Base-by-base conservation (phyloP, 352 stramenopile species). In the Phytophthora tentaculata region DNA sequence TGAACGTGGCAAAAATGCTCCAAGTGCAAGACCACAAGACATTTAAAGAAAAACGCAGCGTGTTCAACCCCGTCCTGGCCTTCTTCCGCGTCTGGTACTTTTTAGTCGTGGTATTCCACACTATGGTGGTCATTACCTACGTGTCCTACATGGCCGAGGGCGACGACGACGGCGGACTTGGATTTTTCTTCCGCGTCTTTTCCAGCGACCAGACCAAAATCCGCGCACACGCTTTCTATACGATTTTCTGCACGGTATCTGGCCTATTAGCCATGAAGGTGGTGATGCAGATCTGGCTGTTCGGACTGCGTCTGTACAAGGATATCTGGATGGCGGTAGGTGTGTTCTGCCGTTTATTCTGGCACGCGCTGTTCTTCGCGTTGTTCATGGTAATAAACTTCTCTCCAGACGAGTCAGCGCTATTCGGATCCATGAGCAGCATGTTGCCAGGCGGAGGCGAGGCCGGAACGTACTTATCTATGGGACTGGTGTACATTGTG, bases 81-180 rank as follows among this genome's bases (percentile, higher is more conserved):
- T 96, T 93, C 53, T 95, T 92, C 63, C 80, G 88, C 12, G 69
- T 95, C 49, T 96, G 83, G 79, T 95, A 90, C 71, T 96, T 94
- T 68, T 62, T 94, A 19, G 61, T 96, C 12, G 76, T 92, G 12
- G 71, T 83, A 41, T 91, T 96, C 47, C 86, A 94, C 69, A 19
- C 81, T 1, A 67, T 92, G 28, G 68, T 92, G 8, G 83, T 84
- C 13, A 71, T 95, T 49, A 69, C 76, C 9, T 95, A 94, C 59
- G 76, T 94, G 12, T 60, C 79, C 24, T 92, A 94, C 69, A 86
- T 88, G 64, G 77, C 84, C 0, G 75, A 90, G 29, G 72, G 74
- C 13, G 73, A 87, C 26, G 74, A 80, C 17, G 56, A 67, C 0
- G 68, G 64, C 1, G 86, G 88, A 0, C 61, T 92, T 17, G 66